Evolutionary conservation across 768 basidiomycete species (phyloP), one percentile per base, ranked within the genome.

Genomic region (Trametes coccinea): DNA sequence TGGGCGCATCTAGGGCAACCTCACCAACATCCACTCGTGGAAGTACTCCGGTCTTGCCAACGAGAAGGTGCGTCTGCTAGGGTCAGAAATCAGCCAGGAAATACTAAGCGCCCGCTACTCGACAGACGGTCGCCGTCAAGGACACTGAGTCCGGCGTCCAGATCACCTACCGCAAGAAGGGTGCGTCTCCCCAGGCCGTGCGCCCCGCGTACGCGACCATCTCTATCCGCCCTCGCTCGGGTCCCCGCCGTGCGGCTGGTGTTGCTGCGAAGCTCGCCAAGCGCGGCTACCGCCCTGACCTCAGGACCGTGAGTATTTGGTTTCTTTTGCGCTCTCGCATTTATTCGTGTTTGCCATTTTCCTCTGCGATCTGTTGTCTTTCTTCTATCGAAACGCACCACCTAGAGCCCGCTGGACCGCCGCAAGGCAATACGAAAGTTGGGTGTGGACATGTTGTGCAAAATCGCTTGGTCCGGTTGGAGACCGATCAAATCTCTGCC

Each of bases 391-490:
- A 56, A 14, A 79, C 77, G 90, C 91, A 92, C 78, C 87, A 86
- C 84, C 87, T 93, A 93, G 91, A 93, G 91, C 91, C 91, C 88
- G 81, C 90, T 84, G 88, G 88, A 90, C 71, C 74, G 75, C 82
- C 77, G 70, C 71, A 75, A 75, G 80, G 80, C 77, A 76, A 74
- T 55, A 87, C 87, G 89, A 92, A 88, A 81, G 90, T 78, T 82
- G 90, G 89, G 91, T 84, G 91, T 93, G 90, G 91, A 93, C 87
- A 90, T 77, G 90, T 40, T 89, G 83, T 93, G 91, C 91, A 86
- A 93, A 75, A 93, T 72, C 75, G 68, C 74, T 63, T 74, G 73
- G 73, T 69, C 74, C 74, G 74, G 70, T 62, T 70, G 72, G 72
- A 79, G 80, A 80, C 71, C 80, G 83, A 85, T 87, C 87, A 86